Evolutionary conservation across 257 asterid species (phyloP).

Genomic region (Handroanthus guayacan): DNA sequence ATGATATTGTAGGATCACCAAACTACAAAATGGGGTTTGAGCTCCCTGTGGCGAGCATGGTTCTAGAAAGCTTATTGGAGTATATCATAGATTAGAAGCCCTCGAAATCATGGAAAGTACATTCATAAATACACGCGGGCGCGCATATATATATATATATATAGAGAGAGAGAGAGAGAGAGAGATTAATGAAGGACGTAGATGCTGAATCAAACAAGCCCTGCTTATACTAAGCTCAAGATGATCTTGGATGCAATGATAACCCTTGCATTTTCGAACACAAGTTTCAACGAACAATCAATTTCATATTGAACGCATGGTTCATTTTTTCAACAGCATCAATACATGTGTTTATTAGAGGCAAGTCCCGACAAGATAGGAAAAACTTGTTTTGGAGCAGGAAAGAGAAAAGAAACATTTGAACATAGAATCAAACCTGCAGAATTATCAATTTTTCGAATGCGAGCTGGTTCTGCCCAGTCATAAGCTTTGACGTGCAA

Average conservation of each 20-base stretch:
- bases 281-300: neutral
- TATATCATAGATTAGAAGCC: neutral
- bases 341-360: neutral
- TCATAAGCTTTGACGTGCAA: constrained; percentile 93
- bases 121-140: too few relatives aligned
- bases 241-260: neutral
- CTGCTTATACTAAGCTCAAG: constrained; percentile 2
- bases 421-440: constrained; percentile 59
- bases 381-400: constrained; percentile 14
- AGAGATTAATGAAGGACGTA: too few relatives aligned
- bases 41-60: neutral
- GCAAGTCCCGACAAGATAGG: neutral
- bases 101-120: too few relatives aligned
- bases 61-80: neutral
- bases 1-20: neutral
- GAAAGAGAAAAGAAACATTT: constrained; percentile 21
- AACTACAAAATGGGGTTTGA: neutral
- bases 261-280: constrained; percentile 14
- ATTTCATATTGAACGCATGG: neutral
- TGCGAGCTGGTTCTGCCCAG: constrained; percentile 90
- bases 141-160: too few relatives aligned
- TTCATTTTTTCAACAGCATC: neutral
- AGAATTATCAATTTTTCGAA: constrained; percentile 60
- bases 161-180: too few relatives aligned
- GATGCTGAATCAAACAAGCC: neutral